Evolutionary conservation across 495 filamentous ascomycete species (phyloP).

Genomic region (Aspergillus campestris): DNA sequence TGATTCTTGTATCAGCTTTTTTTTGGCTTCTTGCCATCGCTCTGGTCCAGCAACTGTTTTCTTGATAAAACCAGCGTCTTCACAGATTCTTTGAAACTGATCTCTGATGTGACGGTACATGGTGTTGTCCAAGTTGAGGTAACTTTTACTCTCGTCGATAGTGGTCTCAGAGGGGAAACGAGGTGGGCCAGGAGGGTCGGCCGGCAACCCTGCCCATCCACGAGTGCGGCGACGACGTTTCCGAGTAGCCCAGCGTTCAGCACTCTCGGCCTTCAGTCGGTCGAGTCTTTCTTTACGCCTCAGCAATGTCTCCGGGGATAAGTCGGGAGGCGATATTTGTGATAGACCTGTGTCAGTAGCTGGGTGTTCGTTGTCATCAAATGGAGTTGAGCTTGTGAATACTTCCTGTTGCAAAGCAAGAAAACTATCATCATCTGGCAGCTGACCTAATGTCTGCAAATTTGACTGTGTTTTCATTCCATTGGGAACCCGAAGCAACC

Average conservation of each 20-base stretch:
- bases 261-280: slow-evolving; percentile 53
- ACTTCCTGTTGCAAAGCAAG: slow-evolving; percentile 36
- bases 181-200: slow-evolving; percentile 66
- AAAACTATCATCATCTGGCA: slow-evolving; percentile 33
- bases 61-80: slow-evolving; percentile 55
- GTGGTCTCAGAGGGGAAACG: slow-evolving; percentile 77
- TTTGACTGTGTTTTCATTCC: slow-evolving; percentile 39
- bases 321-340: slow-evolving; percentile 23
- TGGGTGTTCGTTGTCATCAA: slow-evolving; percentile 18
- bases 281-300: slow-evolving; percentile 50
- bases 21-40: slow-evolving; percentile 64
- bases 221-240: slow-evolving; percentile 67
- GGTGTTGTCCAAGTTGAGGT: slow-evolving; percentile 53
- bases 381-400: slow-evolving; percentile 25
- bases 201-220: slow-evolving; percentile 61
- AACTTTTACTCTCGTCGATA: slow-evolving; percentile 67
- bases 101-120: slow-evolving; percentile 56
- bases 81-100: slow-evolving; percentile 62
- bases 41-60: slow-evolving; percentile 67
- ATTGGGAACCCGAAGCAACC: slow-evolving; percentile 53
- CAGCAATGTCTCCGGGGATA: slow-evolving; percentile 44
- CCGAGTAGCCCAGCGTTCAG: slow-evolving; percentile 52
- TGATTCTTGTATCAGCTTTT: slow-evolving; percentile 56
- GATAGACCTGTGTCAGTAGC: slow-evolving; percentile 12
- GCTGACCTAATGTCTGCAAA: slow-evolving; percentile 11